phyloP scores from a whole-genome alignment of 805 yeast species.

The Saccharomycopsis javanensis region DNA sequence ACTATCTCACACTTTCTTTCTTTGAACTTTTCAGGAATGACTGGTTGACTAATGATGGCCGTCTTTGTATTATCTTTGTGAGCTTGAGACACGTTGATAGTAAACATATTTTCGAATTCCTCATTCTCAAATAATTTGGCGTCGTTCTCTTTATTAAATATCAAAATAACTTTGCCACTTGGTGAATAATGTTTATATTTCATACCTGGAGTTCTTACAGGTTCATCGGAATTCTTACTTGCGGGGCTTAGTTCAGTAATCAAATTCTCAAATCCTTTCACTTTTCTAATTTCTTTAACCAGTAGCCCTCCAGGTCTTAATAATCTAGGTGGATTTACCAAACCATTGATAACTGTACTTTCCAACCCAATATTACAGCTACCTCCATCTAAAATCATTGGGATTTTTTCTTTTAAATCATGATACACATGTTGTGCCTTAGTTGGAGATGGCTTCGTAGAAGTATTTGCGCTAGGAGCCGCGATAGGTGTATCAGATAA shows the following conservation, averaged over 20 bases:
- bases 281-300: slow-evolving; percentile 55
- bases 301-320: slow-evolving; percentile 93
- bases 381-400: slow-evolving; percentile 87
- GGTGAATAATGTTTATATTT: slow-evolving; percentile 95
- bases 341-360: slow-evolving; percentile 88
- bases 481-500: slow-evolving; percentile 83
- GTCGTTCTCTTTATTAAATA: slow-evolving; percentile 25
- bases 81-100: not conserved
- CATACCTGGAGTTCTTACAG: slow-evolving; percentile 94
- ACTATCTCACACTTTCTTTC: slow-evolving; percentile 19
- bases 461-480: slow-evolving; percentile 96
- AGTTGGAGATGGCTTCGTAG: slow-evolving; percentile 93
- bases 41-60: slow-evolving; percentile 10
- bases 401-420: slow-evolving; percentile 73
- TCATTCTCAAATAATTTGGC: not conserved
- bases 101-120: not conserved
- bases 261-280: slow-evolving; percentile 43
- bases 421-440: slow-evolving; percentile 73
- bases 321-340: slow-evolving; percentile 73
- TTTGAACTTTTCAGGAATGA: not conserved
- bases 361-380: slow-evolving; percentile 83
- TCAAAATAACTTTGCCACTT: slow-evolving; percentile 65
- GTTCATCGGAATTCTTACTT: slow-evolving; percentile 43
- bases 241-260: slow-evolving; percentile 33
- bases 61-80: not conserved